A percentile compares a stretch with the other conserved stretches of the same genome.
Conservation (phyloP, 2,329 filamentous ascomycete species). For the Phyllachora maydis region DNA sequence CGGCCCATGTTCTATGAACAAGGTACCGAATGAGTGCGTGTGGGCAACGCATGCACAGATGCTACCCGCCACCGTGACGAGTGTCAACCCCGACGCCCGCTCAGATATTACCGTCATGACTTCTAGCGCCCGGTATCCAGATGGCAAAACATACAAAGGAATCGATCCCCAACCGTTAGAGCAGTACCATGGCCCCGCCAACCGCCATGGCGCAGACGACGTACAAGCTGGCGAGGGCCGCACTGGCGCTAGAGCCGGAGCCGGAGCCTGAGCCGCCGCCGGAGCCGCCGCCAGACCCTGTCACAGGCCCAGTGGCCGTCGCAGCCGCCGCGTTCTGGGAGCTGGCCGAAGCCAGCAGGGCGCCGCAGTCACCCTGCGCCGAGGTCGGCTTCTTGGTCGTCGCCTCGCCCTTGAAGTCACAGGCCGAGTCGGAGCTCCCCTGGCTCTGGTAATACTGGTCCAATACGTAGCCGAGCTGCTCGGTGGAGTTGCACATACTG, state of each 20-base stretch:
- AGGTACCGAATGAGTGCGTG: too few relatives aligned
- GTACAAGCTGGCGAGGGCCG: conserved; percentile 24
- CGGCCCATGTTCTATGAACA: too few relatives aligned
- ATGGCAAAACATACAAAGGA: too few relatives aligned
- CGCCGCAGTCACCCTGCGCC: conserved; percentile 30
- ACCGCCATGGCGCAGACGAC: conserved; percentile 26
- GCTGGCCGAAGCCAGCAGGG: conserved; percentile 41
- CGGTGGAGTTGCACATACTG: conserved; percentile 50
- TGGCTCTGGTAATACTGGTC: conserved; percentile 50
- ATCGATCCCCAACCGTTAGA: too few relatives aligned
- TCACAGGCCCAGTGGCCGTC: conserved; percentile 26
- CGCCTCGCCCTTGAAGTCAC: conserved; percentile 51
- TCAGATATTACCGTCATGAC: too few relatives aligned
- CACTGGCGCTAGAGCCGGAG: conserved; percentile 6
- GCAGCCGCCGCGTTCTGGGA: conserved; percentile 25
- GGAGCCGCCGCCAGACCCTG: too few relatives aligned
- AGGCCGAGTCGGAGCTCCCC: conserved; percentile 33
- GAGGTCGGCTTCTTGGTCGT: conserved; percentile 24
- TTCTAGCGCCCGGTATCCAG: too few relatives aligned
- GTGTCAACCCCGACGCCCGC: too few relatives aligned
- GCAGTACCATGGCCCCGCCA: conserved; percentile 29
- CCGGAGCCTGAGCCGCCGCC: conserved; percentile 9
- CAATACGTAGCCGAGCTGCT: conserved; percentile 56
- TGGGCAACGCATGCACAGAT: too few relatives aligned
- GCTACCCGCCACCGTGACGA: too few relatives aligned